Percentiles rank a stretch among this genome's conserved stretches.
These are phyloP conservation scores for Aspergillus sclerotioniger DNA, from an alignment of 495 filamentous ascomycete genomes.

Conservation along the genomic window DNA sequence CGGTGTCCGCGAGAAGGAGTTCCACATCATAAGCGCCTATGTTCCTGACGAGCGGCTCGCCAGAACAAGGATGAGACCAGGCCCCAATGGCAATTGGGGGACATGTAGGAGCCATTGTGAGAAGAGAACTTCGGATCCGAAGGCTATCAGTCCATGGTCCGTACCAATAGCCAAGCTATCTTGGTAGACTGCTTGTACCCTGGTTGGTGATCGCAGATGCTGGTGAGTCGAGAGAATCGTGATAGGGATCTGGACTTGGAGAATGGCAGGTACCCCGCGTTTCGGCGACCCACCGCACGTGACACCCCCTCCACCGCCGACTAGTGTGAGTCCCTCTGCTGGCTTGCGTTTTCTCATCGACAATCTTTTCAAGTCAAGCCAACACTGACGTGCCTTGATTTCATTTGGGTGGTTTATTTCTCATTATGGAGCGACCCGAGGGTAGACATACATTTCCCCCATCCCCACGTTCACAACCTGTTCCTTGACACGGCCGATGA, in stretches of 20 bases:
- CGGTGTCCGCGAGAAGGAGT: conserved; percentile 25
- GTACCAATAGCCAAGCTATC: background rate
- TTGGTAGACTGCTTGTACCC: background rate
- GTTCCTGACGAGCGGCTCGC: conserved; percentile 22
- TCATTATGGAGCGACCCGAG: no score
- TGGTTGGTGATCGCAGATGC: background rate
- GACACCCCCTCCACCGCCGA: background rate
- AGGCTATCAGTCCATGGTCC: background rate
- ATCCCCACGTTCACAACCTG: no score
- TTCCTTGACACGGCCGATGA: no score
- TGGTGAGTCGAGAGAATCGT: background rate
- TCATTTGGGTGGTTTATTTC: no score
- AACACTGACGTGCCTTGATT: no score
- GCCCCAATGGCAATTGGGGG: conserved; percentile 1
- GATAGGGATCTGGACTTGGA: background rate
- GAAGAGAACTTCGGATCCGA: background rate
- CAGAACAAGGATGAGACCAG: conserved; percentile 17
- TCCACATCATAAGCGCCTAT: conserved; percentile 41
- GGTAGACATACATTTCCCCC: no score
- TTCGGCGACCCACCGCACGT: conserved; percentile 4
- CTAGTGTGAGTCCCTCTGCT: background rate
- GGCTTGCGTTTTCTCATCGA: background rate
- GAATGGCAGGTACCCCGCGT: conserved; percentile 2
- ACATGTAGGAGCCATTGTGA: conserved; percentile 1
- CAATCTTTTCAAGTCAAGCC: no score